A percentile compares a stretch with the other conserved stretches of the same genome.
Conservation (phyloP, 2,329 filamentous ascomycete genomes). For the Claviceps spartinae region DNA sequence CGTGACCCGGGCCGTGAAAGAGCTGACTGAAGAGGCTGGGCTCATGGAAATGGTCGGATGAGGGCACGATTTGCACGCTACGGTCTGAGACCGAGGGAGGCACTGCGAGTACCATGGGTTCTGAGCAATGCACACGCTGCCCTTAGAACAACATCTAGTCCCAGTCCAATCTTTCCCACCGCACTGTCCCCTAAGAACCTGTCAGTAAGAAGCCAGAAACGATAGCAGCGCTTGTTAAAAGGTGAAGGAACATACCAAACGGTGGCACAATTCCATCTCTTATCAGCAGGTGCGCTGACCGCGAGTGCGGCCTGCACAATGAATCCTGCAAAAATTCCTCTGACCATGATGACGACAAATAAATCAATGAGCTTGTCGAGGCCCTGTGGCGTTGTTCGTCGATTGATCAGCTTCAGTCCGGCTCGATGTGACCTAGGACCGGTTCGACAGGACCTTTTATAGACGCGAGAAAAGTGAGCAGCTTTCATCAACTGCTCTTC, state of each 20-base stretch:
- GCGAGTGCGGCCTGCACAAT: slow-evolving; percentile 12
- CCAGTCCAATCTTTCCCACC: slow-evolving; percentile 31
- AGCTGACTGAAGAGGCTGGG: slow-evolving; percentile 23
- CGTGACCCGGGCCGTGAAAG: neutral
- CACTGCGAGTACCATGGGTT: slow-evolving; percentile 27
- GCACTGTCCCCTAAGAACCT: slow-evolving; percentile 22
- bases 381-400: neutral
- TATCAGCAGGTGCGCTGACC: slow-evolving; percentile 28
- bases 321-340: neutral
- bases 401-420: neutral
- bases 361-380: neutral
- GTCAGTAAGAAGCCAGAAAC: neutral
- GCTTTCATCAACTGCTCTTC: neutral
- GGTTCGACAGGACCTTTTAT: neutral
- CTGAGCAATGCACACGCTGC: slow-evolving; percentile 21
- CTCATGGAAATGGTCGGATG: slow-evolving; percentile 22
- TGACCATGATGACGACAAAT: neutral
- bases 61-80: slow-evolving; percentile 7
- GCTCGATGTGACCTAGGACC: neutral
- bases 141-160: slow-evolving; percentile 29
- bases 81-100: slow-evolving; percentile 11
- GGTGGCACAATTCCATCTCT: slow-evolving; percentile 20
- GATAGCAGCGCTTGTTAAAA: slow-evolving; percentile 2
- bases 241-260: slow-evolving; percentile 16
- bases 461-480: neutral